Base-by-base conservation (phyloP, 805 yeast species). In the Saccharomycopsis fodiens region DNA sequence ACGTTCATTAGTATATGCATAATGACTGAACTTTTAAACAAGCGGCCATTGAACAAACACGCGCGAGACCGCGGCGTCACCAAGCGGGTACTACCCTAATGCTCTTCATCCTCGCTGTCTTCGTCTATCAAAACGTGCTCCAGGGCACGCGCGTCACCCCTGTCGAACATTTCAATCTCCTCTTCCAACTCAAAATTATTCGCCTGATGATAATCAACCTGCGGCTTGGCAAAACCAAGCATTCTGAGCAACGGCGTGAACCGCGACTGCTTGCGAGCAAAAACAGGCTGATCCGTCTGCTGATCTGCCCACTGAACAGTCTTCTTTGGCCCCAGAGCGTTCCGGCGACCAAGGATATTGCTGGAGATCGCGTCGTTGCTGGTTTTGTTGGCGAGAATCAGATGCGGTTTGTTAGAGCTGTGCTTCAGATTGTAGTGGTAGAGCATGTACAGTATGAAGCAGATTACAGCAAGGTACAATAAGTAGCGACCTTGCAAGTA, bases 261-360 rank as follows among this genome's bases (percentile, higher is more conserved):
- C 23, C 44, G 30, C 15, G 44, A 20, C 21, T 39, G 23, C 17
- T 21, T n/a, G 19, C 19, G 17, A 6, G n/a, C 17, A 16, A 13
- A 5, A 2, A 20, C 29, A 22, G 15, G 17, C 16, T 12, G 5
- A 16, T 37, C 40, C 8, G 23, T 6, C 40, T 51, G 54, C 20
- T 41, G 32, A 41, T 51, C 54, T 6, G 54, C 54, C 54, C 54
- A 51, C 35, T 51, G 54, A 16, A 51, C 54, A 17, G 52, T 42
- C 35, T 51, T 51, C 35, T 51, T 51, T 16, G 32, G 44, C 5
- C 43, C 30, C n/a, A 13, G 30, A 27, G 23, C 15, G 5, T 30
- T 42, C 25, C 45, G 27, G 25, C 45, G 35, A 8, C 40, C 27
- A 22, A 30, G 17, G 29, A 39, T 20, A 25, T 25, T 25, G 10